Conservation (phyloP, 305 asterid genomes). For the Fraxinus latifolia region DNA sequence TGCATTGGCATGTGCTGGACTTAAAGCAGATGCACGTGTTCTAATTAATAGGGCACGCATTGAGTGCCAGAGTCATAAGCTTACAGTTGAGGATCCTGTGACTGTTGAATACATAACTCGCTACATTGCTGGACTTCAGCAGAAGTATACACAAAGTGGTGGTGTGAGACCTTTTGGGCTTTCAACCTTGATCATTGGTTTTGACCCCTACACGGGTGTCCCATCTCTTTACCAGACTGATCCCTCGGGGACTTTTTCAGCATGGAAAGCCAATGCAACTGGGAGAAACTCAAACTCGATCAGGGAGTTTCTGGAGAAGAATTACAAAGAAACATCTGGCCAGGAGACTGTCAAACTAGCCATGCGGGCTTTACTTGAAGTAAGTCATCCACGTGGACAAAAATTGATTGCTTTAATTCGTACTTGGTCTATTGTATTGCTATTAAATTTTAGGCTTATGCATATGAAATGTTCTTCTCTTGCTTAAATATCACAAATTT, state of each 20-base stretch:
- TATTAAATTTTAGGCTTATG: not conserved
- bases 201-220: conserved; percentile 82
- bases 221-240: conserved; percentile 96
- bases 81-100: conserved; percentile 91
- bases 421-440: not conserved
- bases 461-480: not conserved
- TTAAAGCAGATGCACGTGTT: conserved; percentile 96
- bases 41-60: conserved; percentile 83
- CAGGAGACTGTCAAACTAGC: conserved; percentile 87
- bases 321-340: conserved; percentile 93
- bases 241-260: conserved; percentile 96
- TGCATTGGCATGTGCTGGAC: conserved; percentile 96
- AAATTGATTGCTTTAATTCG: not conserved
- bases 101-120: conserved; percentile 97
- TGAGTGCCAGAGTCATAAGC: conserved; percentile 93
- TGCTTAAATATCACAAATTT: not conserved
- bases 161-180: conserved; percentile 96
- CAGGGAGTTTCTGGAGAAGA: conserved; percentile 92
- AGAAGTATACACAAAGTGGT: conserved; percentile 94
- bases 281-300: conserved; percentile 93
- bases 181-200: conserved; percentile 86
- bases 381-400: conserved; percentile 28
- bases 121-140: conserved; percentile 95
- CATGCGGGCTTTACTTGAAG: conserved; percentile 92
- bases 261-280: conserved; percentile 98